Evolutionary conservation across 306 rosid genomes (phyloP).

Genomic region (Castanea mollissima): DNA sequence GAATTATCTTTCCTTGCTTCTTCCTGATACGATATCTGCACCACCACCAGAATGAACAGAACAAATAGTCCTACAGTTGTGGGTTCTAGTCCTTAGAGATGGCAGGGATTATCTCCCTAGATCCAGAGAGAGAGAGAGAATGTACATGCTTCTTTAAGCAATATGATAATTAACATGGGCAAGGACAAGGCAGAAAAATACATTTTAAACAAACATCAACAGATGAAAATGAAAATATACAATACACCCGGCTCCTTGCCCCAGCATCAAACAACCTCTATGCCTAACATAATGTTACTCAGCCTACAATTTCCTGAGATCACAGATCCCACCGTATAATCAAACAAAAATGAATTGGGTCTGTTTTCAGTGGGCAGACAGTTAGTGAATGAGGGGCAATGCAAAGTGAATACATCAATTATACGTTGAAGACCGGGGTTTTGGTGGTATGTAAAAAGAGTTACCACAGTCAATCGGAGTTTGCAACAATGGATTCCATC

Average conservation of each 20-base stretch:
- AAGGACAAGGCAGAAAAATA: background rate
- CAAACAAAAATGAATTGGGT: background rate
- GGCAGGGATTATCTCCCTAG: too few species aligned
- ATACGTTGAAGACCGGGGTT: constrained; percentile 60
- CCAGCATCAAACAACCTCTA: background rate
- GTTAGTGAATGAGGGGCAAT: background rate
- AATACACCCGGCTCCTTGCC: background rate
- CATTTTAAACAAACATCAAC: constrained; percentile 4
- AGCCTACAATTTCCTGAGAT: background rate
- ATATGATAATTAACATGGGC: background rate
- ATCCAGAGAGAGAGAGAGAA: background rate
- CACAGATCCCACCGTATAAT: background rate
- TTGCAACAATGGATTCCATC: constrained; percentile 89
- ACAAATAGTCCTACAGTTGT: too few species aligned
- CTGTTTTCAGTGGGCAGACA: background rate
- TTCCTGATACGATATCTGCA: too few species aligned
- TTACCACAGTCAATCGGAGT: constrained; percentile 76
- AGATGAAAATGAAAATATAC: background rate
- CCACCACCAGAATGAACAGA: too few species aligned
- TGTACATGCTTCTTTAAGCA: background rate
- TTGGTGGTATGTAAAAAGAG: constrained; percentile 77
- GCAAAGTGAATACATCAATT: constrained; percentile 43
- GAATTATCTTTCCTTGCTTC: too few species aligned
- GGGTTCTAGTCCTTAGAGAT: too few species aligned
- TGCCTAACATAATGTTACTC: constrained; percentile 1